phyloP scores from a whole-genome alignment of 148 eudicot species.

The Linanthus parryae region DNA sequence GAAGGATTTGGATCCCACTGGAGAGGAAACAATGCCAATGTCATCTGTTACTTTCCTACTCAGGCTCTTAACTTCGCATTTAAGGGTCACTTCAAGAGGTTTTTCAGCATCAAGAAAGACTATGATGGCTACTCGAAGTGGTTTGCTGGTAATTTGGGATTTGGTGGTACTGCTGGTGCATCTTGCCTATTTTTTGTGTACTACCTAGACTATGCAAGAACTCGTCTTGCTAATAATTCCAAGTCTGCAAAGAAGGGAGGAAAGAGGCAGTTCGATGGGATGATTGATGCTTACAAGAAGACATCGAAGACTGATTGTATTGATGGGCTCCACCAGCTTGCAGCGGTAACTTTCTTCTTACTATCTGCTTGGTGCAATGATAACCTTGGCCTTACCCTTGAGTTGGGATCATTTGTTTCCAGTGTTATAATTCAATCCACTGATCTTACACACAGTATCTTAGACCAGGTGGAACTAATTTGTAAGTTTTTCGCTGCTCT shows the following conservation, averaged over 20 bases:
- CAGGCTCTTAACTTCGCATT: constrained; percentile 14
- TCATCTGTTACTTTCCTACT: constrained; percentile 23
- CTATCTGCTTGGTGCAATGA: no score
- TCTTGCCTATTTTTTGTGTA: constrained; percentile 6
- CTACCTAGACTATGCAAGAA: constrained; percentile 9
- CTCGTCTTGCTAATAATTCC: constrained; percentile 11
- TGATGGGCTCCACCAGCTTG: constrained; percentile 10
- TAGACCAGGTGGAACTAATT: no score
- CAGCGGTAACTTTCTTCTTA: no score
- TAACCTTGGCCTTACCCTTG: no score
- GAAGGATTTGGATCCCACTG: no score
- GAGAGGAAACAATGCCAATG: constrained; percentile 44
- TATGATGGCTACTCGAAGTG: constrained; percentile 14
- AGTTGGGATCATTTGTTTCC: no score
- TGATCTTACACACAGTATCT: no score
- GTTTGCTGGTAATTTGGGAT: constrained; percentile 12
- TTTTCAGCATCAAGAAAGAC: constrained; percentile 13
- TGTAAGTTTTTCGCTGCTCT: no score
- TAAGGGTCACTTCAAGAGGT: constrained; percentile 13
- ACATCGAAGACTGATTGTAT: constrained; percentile 5
- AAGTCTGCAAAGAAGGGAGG: constrained; percentile 22
- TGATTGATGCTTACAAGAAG: constrained; percentile 10
- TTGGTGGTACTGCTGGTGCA: constrained; percentile 14
- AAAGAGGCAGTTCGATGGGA: constrained; percentile 10
- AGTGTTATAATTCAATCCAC: no score